Base-by-base conservation (phyloP, 495 filamentous ascomycete species). In the Talaromyces liani region DNA sequence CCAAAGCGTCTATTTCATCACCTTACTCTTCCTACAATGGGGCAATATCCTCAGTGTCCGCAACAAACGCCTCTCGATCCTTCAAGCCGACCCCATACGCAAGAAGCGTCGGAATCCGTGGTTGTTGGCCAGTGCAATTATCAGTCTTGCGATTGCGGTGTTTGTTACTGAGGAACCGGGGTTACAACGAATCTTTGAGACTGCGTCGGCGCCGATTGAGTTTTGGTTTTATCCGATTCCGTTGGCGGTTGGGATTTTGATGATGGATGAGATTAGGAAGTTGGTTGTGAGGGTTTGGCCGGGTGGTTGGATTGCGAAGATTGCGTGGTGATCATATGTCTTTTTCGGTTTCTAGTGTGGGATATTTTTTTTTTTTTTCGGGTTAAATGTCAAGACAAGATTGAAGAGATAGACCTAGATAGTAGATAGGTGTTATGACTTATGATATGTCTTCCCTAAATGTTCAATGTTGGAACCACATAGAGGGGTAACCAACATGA, bases 41-140 rank as follows among this genome's bases (percentile, higher is more conserved):
- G 89, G 88, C 74, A 89, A 86, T 68, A 77, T 91, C 10, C 78
- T 90, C 60, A 81, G 79, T 5, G 75, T 87, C 5, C 83, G 88
- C 18, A 89, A 85, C 9, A 72, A 85, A 1, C 80, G 84, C n/a
- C 79, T 89, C 45, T 83, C 77, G 58, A 84, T 90, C 61, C 84
- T 91, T 66, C 84, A 88, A 60, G 84, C 88, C 16, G 82, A 85
- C 6, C 87, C 87, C 7, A 82, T 85, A 69, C 85, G 85, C 64
- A 80, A 79, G 62, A 60, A 68, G 8, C 84, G 85, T 0, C 76
- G 81, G 47, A 91, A 90, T 66, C 70, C 80, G 24, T 84, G 84
- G 58, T 76, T 91, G 1, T 84, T 89, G 68, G 87, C 85, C 0
- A 84, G 86, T 2, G 85, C 90, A 4, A 22, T 80, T 0, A 88